Evolutionary conservation across 306 rosid genomes (phyloP).

Genomic region (Gynostemma pentaphyllum): DNA sequence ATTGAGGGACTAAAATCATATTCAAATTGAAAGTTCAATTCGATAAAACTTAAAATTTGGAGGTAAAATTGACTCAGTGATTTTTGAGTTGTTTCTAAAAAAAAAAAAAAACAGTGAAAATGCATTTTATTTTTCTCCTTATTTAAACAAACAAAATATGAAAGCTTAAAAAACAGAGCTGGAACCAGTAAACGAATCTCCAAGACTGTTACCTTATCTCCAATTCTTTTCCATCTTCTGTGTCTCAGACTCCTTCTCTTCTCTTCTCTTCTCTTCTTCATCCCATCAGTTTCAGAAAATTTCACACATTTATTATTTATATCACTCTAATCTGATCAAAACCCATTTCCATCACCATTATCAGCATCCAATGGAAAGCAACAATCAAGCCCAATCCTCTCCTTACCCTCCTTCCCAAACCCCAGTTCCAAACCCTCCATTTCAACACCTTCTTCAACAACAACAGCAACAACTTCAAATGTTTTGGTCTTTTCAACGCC

Average conservation of each 20-base stretch:
- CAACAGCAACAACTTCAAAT: conserved; percentile 94
- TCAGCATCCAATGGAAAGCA: conserved; percentile 30
- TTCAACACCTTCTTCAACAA: conserved; percentile 87
- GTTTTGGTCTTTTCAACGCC: conserved; percentile 90
- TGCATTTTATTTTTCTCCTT: background rate
- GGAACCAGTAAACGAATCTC: conserved; percentile 1
- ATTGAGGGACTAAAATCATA: no score
- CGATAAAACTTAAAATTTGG: no score
- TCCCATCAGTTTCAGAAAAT: background rate
- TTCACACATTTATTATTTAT: background rate
- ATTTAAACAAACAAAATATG: background rate
- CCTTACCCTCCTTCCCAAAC: conserved; percentile 33
- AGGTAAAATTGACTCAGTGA: no score
- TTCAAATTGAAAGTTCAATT: no score
- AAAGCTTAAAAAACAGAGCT: background rate
- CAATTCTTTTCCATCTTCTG: background rate
- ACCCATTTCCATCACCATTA: background rate
- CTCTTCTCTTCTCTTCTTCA: background rate
- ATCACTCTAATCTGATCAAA: background rate
- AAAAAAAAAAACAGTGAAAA: background rate
- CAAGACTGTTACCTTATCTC: conserved; percentile 5
- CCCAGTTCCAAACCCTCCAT: conserved; percentile 33
- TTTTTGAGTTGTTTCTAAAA: no score
- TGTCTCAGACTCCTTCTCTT: background rate
- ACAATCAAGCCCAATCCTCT: conserved; percentile 31